Evolutionary conservation across 169 alveolate species (phyloP).

Genomic region (Plasmodium knowlesi): DNA sequence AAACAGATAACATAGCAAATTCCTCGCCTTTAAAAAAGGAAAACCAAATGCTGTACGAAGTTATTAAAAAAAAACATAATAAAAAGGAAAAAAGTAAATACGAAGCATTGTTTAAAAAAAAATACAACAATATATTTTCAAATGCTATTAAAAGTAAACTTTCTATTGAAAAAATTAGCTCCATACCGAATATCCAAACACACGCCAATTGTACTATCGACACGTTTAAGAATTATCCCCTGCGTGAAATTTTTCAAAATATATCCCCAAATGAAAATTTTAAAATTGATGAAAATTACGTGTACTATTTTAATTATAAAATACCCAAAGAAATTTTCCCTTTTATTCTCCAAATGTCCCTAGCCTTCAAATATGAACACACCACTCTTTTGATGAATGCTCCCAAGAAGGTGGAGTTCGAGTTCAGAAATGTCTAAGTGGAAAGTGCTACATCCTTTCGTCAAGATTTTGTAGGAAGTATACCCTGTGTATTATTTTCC

Average conservation of each 20-base stretch:
- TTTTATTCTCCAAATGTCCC: slow-evolving; percentile 54
- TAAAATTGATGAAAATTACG: slow-evolving; percentile 71
- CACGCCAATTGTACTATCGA: slow-evolving; percentile 64
- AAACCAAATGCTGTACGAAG: neutral
- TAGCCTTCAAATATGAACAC: slow-evolving; percentile 74
- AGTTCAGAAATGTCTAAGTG: slow-evolving; percentile 41
- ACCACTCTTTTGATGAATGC: slow-evolving; percentile 60
- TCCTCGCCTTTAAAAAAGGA: neutral
- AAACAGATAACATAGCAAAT: neutral
- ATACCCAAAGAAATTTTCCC: slow-evolving; percentile 68
- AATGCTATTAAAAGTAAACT: slow-evolving; percentile 45
- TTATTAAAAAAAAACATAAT: slow-evolving; percentile 62
- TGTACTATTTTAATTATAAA: slow-evolving; percentile 51
- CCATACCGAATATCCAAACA: slow-evolving; percentile 54
- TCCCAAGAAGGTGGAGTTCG: slow-evolving; percentile 59
- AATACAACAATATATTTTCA: slow-evolving; percentile 43
- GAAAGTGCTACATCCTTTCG: neutral
- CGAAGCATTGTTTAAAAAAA: slow-evolving; percentile 69
- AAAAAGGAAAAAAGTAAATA: slow-evolving; percentile 70
- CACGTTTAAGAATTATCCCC: slow-evolving; percentile 28
- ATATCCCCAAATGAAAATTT: slow-evolving; percentile 16
- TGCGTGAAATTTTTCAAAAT: slow-evolving; percentile 37
- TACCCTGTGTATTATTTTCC: neutral
- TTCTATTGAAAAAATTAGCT: slow-evolving; percentile 54
- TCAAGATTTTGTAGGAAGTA: neutral